Evolutionary conservation across 73 alveolate genomes (phyloP), one percentile per base, ranked within the genome.

Genomic region (Uronychia binucleata): DNA sequence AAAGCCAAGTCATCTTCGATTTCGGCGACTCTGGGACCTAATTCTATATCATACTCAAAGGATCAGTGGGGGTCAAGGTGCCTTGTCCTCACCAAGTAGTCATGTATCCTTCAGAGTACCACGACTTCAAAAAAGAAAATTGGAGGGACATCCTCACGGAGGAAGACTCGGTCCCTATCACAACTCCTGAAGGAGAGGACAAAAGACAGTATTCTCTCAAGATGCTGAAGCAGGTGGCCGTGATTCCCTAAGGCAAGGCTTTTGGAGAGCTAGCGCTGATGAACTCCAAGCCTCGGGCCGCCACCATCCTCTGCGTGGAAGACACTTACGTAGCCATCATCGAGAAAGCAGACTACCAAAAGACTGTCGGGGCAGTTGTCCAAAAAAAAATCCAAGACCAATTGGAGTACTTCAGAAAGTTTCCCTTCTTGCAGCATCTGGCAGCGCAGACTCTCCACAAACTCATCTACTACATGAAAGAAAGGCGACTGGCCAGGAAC

Each of bases 191-290:
- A 1, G 28, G 76, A 11, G 91, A 77, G 27, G 85, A 78, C 75
- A 85, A 85, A 46, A 85, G 46, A 46, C 27, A 26, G 33, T 83
- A 79, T 0, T 11, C n/a, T 46, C 67, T 46, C n/a, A 85, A 77
- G 57, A 32, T 85, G 26, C 78, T 85, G 19, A 85, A 85, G 26
- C 85, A 85, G 77, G 91, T 85, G 8, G 83, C 91, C 0, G 8
- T 1, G 29, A 27, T 85, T 77, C 33, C 34, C 13, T 77, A 79
- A 14, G 95, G 95, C 0, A 26, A 30, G 28, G 78, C 90, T 1
- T 89, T 89, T 85, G 95, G 95, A 59, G 95, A 89, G 30, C 46
- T 85, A 30, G 92, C 95, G n/a, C 57, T 89, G 5, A 85, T 89
- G 26, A 83, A 89, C 31, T 57, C 76, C 30, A 84, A 84, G 76